These are phyloP conservation scores for Leishmania turanica DNA, from an alignment of 208 protist genomes.

Conservation along the genomic window DNA sequence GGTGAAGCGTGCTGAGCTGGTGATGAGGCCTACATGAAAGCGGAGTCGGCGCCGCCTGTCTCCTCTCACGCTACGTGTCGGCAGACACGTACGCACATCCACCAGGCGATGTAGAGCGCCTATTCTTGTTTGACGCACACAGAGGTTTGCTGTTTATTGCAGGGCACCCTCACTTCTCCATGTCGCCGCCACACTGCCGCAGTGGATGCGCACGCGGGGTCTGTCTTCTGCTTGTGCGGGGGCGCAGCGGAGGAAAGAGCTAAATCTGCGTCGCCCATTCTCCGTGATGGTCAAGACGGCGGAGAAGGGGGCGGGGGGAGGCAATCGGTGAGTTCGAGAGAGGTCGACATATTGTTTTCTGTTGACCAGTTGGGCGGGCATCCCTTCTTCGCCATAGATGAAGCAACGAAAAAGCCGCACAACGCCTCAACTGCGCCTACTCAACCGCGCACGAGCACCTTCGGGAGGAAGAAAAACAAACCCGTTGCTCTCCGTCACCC, in stretches of 20 bases:
- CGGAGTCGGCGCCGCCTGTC: neutral
- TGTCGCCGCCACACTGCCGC: neutral
- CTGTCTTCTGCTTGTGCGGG: neutral
- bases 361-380: neutral
- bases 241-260: neutral
- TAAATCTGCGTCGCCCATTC: neutral
- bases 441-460: neutral
- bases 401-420: neutral
- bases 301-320: neutral
- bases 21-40: neutral
- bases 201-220: neutral
- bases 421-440: neutral
- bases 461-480: neutral
- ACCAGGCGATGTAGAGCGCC: neutral
- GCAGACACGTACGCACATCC: neutral
- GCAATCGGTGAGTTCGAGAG: neutral
- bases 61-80: neutral
- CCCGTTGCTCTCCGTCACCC: neutral
- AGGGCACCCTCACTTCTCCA: neutral
- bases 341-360: neutral
- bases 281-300: neutral
- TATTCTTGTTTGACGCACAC: neutral
- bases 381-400: neutral
- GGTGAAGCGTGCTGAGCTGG: neutral
- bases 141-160: neutral